Evolutionary conservation across 116 monocot species (phyloP), one percentile per base, ranked within the genome.

Genomic region (Phalaenopsis hybrid): DNA sequence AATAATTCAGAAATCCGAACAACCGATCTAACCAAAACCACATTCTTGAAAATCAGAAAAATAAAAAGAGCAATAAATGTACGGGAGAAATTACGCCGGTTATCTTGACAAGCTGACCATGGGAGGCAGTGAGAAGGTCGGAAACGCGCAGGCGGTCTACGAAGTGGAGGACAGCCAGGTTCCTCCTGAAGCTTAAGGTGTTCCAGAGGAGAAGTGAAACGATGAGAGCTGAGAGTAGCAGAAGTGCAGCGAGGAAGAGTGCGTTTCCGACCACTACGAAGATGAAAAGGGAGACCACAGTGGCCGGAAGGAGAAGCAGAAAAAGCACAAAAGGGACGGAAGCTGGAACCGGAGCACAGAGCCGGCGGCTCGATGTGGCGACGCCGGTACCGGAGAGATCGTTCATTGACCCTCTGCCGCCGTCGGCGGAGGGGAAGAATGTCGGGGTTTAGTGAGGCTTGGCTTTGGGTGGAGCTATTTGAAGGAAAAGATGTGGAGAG

Each of bases 21-120:
- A 16, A 15, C 15, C 55, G 4, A 4, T 2, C 55, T 55, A 55
- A 15, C 15, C 15, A 2, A 55, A 15, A 55, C 13, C 55, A 67
- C 67, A 67, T 67, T 23, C 8, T 28, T 13, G 0, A 28, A 3
- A 67, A 67, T 2, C 1, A 10, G 25, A 67, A 67, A 67, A 10
- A 67, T 25, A 28, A 67, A 67, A 67, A 67, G 67, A 67, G 25
- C 0, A 23, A 28, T 67, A 28, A 55, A 13, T 17, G 25, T 67
- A 67, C 67, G 67, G 28, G 67, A 67, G 28, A 23, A 67, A 67
- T 78, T 86, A 95, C 95, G 86, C 95, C 95, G 8, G 85, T 86
- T 80, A 95, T 87, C 91, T 95, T 95, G 77, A 95, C 95, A 70
- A 93, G 84, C 83, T 92, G 87, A 10, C 92, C 92, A n/a, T 96